Base-by-base conservation (phyloP, 2,329 filamentous ascomycete genomes). In the Trichophyton verrucosum region DNA sequence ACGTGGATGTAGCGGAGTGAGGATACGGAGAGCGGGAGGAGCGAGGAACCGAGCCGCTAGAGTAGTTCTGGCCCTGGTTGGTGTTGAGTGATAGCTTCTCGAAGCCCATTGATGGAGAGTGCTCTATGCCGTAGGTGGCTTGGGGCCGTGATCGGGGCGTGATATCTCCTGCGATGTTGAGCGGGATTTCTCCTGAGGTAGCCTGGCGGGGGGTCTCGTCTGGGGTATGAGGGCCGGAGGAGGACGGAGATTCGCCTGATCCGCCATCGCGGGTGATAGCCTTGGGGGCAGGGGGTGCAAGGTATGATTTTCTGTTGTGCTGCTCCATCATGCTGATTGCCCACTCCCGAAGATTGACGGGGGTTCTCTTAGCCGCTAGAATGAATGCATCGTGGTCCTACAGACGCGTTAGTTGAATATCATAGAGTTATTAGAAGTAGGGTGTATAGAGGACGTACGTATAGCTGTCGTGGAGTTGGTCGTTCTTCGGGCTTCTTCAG, bases 311-410 rank as follows among this genome's bases (percentile, higher is more conserved):
- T 72, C 94, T 89, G 74, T 96, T 96, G 74, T 96, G 89, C 68
- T 87, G 85, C 72, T 96, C 91, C 84, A 97, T 92, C 80, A 97
- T 83, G 68, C 89, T 86, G 57, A 95, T 85, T 22, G 94, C 92
- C 94, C 94, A 99, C 64, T 91, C 89, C 73, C 88, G 85, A 38
- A 99, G 81, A 72, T 99, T 88, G 58, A 99, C 94, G 0, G 94
- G 94, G 0, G 94, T 99, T 67, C 92, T 85, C 78, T 97, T 97
- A 57, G 94, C 94, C 59, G 94, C 94, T 75, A 96, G 91, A 20
- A 99, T 84, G 74, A 99, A 99, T 2, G 91, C 85, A 71, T 99
- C 94, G 64, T 87, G 86, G 66, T 96, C 91, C 90, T 95, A 9
- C 24, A 24, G 8, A 20, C 8, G 2, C 15, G 8, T 38, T 22